Evolutionary conservation across 2,329 filamentous ascomycete species (phyloP).

Genomic region (Metarhizium brunneum): DNA sequence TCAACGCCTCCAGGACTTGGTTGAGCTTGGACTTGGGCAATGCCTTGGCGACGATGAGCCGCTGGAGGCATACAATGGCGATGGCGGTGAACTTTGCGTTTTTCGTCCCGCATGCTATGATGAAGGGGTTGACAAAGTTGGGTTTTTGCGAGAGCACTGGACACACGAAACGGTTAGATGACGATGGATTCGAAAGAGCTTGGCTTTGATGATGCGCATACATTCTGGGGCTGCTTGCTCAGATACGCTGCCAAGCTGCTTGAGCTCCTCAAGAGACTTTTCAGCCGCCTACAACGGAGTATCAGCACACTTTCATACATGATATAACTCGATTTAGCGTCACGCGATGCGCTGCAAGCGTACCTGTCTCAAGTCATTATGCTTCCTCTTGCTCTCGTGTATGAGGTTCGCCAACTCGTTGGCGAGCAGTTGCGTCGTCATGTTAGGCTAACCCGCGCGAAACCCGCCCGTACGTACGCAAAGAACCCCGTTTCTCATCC

Average conservation of each 20-base stretch:
- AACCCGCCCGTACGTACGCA: slow-evolving; percentile 16
- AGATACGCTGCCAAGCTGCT: slow-evolving; percentile 29
- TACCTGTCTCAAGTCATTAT: slow-evolving; percentile 78
- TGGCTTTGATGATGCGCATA: slow-evolving; percentile 12
- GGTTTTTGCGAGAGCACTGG: slow-evolving; percentile 73
- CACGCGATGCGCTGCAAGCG: not conserved
- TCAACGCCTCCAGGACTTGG: slow-evolving; percentile 80
- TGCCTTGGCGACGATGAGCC: slow-evolving; percentile 73
- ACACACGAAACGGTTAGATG: slow-evolving; percentile 10
- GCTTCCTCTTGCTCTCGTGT: slow-evolving; percentile 92
- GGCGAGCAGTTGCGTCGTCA: slow-evolving; percentile 85
- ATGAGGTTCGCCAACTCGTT: slow-evolving; percentile 85
- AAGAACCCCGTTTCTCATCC: slow-evolving; percentile 12
- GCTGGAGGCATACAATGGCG: slow-evolving; percentile 80
- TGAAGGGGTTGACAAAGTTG: slow-evolving; percentile 85
- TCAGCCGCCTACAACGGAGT: slow-evolving; percentile 62
- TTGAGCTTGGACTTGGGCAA: slow-evolving; percentile 71
- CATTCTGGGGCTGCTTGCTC: slow-evolving; percentile 30
- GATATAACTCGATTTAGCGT: not conserved
- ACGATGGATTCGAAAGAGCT: slow-evolving; percentile 9
- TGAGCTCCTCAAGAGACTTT: slow-evolving; percentile 85
- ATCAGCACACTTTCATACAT: not conserved
- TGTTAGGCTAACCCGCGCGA: slow-evolving; percentile 34
- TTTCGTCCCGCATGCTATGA: slow-evolving; percentile 83
- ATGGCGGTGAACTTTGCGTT: slow-evolving; percentile 86